A percentile compares a stretch with the other conserved stretches of the same genome.
phyloP scores from a whole-genome alignment of 2,329 filamentous ascomycete species.

The Pseudogymnoascus sp. region DNA sequence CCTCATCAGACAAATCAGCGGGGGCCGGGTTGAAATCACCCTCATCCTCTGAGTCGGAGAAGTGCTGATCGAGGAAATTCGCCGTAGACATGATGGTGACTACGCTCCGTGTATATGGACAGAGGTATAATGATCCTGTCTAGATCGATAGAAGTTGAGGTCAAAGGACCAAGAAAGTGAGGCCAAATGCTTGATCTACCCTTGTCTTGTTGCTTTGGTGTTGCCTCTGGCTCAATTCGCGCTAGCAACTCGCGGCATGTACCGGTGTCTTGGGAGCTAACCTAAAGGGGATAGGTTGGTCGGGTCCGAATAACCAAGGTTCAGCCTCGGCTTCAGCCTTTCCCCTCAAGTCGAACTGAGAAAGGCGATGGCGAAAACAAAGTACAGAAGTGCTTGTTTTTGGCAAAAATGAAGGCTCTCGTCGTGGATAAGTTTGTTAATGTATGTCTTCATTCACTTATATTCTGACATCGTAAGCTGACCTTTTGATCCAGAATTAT shows the following conservation, averaged over 20 bases:
- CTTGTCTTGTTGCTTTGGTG: conserved; percentile 12
- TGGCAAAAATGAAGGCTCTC: conserved; percentile 36
- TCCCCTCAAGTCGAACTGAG: not conserved
- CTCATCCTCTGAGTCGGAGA: conserved; percentile 69
- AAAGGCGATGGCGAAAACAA: not conserved
- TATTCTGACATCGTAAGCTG: conserved; percentile 18
- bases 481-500: conserved; percentile 21
- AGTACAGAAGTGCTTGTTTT: not conserved
- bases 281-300: not conserved
- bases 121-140: conserved; percentile 6
- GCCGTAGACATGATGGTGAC: conserved; percentile 12
- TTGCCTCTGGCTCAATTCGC: conserved; percentile 10
- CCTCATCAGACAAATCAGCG: conserved; percentile 67
- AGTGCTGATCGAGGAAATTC: conserved; percentile 20
- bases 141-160: conserved; percentile 11
- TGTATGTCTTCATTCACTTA: conserved; percentile 23
- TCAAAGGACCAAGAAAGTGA: conserved; percentile 11
- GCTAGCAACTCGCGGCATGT: conserved; percentile 5
- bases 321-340: conserved; percentile 13
- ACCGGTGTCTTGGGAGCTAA: not conserved
- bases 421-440: conserved; percentile 33
- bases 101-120: not conserved
- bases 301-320: not conserved
- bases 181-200: conserved; percentile 12
- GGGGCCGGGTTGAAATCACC: conserved; percentile 84